Evolutionary conservation across 371 early-diverging fungal genomes (phyloP), one percentile per base, ranked within the genome.

Genomic region (Amoeboaphelidium occidentale): DNA sequence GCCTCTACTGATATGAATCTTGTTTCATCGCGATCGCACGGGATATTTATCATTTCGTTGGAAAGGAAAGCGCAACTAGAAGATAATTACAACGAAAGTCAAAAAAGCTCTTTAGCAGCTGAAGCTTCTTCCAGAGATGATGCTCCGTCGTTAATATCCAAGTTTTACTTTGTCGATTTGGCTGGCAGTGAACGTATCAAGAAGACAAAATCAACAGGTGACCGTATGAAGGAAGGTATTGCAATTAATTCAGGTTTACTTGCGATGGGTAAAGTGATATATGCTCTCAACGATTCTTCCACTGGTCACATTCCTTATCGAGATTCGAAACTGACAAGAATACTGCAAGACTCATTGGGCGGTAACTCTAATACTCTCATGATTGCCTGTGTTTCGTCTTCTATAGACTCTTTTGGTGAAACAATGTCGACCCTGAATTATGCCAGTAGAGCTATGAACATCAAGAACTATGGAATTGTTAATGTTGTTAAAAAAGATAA

Each of bases 161-260:
- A 96, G 63, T 87, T 93, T 56, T 85, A 93, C 60, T 98, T 99
- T 74, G 98, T 99, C 41, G 99, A 99, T 72, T 66, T 99, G 56
- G 99, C 99, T 26, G 99, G 99, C 23, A 86, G 87, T 39, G 99
- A 99, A 64, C 75, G 99, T 47, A 60, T 97, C 23, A 98, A 97
- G 63, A 72, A 84, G 32, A 97, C 98, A 1, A 72, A 81, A 28
- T 91, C 96, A 1, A 80, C 77, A 46, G 98, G 97, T 14, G 92
- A 86, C 44, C 73, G 88, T 47, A 79, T 81, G 42, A 87, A 84
- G 63, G 99, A 99, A 64, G 90, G 93, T 43, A 98, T 97, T 51
- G 78, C 81, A 28, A 99, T 98, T 59, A 99, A 98, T 63, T 79
- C 82, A 13, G 98, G 98, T 3, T 74, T 99, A 6, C 69, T 97